Percentiles rank a stretch among this genome's conserved stretches.
These are phyloP conservation scores for Annulohypoxylon nitens DNA, from an alignment of 495 filamentous ascomycete genomes.

Conservation along the genomic window DNA sequence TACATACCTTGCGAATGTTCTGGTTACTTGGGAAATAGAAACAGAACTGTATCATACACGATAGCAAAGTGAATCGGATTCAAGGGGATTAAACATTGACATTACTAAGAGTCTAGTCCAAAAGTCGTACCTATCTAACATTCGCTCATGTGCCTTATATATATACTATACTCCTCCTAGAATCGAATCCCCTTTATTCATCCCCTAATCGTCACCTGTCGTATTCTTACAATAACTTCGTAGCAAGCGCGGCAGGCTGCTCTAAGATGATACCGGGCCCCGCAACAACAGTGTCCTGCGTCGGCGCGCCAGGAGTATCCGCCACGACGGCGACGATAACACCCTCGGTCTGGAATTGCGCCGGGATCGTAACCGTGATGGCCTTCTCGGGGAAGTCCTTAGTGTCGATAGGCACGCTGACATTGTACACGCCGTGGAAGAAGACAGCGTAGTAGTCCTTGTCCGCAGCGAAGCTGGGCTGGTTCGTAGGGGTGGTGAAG, in stretches of 20 bases:
- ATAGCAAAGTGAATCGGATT: neutral
- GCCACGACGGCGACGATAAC: conserved; percentile 63
- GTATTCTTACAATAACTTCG: conserved; percentile 23
- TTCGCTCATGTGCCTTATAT: conserved; percentile 6
- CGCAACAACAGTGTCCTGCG: conserved; percentile 56
- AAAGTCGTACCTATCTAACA: conserved; percentile 20
- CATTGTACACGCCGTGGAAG: conserved; percentile 62
- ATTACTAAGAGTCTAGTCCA: conserved; percentile 33
- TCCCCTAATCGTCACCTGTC: neutral
- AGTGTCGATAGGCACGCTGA: conserved; percentile 62
- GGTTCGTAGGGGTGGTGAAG: conserved; percentile 56
- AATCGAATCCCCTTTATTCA: neutral
- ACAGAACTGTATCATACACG: neutral
- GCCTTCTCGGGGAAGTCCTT: conserved; percentile 43
- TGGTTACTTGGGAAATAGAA: neutral
- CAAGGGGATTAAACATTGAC: conserved; percentile 40
- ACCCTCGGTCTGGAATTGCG: conserved; percentile 62
- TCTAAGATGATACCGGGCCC: conserved; percentile 43
- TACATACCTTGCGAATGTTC: no score
- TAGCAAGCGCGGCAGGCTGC: conserved; percentile 32
- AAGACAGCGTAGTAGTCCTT: conserved; percentile 66
- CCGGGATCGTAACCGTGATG: conserved; percentile 59
- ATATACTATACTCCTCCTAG: neutral
- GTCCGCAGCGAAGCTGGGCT: conserved; percentile 55
- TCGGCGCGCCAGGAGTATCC: conserved; percentile 60